phyloP scores from a whole-genome alignment of 2,329 filamentous ascomycete species.

The Chaetomium sp. region DNA sequence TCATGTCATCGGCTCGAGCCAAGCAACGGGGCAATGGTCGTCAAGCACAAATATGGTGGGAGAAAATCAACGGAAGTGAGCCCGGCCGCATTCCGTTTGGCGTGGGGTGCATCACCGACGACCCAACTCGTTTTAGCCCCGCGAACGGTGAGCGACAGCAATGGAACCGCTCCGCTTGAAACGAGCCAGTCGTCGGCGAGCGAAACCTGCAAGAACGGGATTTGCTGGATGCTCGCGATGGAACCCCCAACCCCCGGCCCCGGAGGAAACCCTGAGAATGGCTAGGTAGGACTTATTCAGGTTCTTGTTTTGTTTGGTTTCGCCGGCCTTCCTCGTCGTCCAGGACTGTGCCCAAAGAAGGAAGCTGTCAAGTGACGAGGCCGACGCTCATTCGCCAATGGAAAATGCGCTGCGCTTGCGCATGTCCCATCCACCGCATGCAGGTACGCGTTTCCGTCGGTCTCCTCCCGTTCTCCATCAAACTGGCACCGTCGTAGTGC shows the following conservation, averaged over 20 bases:
- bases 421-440: conserved; percentile 11
- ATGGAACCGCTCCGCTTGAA: conserved; percentile 13
- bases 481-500: background rate
- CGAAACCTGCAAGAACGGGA: conserved; percentile 9
- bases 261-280: background rate
- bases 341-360: conserved; percentile 22
- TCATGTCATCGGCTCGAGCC: conserved; percentile 12
- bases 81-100: background rate
- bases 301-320: conserved; percentile 15
- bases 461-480: conserved; percentile 22
- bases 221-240: conserved; percentile 10
- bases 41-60: background rate
- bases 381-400: conserved; percentile 21
- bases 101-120: conserved; percentile 23
- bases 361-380: conserved; percentile 22
- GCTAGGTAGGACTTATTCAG: background rate
- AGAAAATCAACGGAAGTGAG: background rate
- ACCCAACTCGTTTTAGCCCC: conserved; percentile 19
- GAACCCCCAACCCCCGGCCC: background rate
- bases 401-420: background rate
- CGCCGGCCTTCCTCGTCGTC: background rate
- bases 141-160: background rate
- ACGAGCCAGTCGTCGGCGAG: conserved; percentile 17
- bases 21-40: conserved; percentile 6
- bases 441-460: conserved; percentile 25